Conservation (phyloP, 2,329 filamentous ascomycete genomes). For the Phialophora expanda region DNA sequence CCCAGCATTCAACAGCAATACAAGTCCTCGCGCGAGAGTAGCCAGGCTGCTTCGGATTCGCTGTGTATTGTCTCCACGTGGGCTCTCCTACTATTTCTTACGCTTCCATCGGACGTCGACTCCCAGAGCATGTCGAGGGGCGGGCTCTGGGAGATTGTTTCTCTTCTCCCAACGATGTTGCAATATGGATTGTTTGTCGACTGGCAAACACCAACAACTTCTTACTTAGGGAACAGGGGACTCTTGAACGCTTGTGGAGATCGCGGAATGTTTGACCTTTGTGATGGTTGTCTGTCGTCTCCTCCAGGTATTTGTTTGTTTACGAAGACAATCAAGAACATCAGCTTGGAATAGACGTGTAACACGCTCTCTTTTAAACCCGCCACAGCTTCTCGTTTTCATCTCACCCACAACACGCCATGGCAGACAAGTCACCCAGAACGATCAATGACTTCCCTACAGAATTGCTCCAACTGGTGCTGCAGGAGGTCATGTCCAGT, state of each 20-base stretch:
- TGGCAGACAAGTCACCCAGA: background rate
- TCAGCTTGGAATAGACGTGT: background rate
- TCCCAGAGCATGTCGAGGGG: background rate
- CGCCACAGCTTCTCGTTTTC: background rate
- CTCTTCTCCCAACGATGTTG: too few relatives aligned
- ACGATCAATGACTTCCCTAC: background rate
- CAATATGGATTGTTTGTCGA: too few relatives aligned
- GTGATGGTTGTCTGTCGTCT: background rate
- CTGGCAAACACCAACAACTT: background rate
- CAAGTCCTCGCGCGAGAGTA: too few relatives aligned
- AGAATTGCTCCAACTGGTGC: background rate
- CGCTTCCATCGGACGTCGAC: background rate
- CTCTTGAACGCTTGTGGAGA: background rate
- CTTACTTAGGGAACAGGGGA: background rate
- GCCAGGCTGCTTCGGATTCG: too few relatives aligned
- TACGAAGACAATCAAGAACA: background rate
- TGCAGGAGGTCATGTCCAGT: background rate
- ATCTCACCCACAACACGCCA: background rate
- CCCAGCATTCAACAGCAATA: too few relatives aligned
- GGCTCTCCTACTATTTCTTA: too few relatives aligned
- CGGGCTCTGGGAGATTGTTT: too few relatives aligned
- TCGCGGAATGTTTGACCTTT: background rate
- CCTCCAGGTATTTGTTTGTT: background rate
- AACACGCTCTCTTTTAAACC: background rate
- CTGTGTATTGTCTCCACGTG: too few relatives aligned